These are phyloP conservation scores for Saturnispora sanitii DNA, from an alignment of 805 yeast genomes.

Conservation along the genomic window DNA sequence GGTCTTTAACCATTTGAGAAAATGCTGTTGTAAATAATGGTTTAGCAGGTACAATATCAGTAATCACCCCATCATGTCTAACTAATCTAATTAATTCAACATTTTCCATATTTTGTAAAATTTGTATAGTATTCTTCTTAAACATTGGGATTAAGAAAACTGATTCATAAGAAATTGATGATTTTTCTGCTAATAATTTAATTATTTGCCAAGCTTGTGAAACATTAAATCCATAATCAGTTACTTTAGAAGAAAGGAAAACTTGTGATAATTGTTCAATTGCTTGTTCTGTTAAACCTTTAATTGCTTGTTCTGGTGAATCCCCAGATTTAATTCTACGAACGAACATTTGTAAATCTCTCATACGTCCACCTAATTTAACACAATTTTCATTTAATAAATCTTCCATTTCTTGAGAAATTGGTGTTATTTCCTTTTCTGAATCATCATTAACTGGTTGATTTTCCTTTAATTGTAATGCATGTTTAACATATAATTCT, in stretches of 20 bases:
- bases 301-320: conserved; percentile 60
- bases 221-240: conserved; percentile 42
- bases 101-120: conserved; percentile 65
- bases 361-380: conserved; percentile 91
- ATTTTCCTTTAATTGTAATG: conserved; percentile 29
- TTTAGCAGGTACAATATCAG: conserved; percentile 63
- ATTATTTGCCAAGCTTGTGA: conserved; percentile 87
- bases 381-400: conserved; percentile 48
- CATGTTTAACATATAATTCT: conserved; percentile 53
- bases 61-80: conserved; percentile 69
- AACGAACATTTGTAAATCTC: conserved; percentile 83
- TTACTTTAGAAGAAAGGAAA: conserved; percentile 39
- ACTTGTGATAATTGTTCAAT: conserved; percentile 83
- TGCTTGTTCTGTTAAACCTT: conserved; percentile 74
- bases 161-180: conserved; percentile 39
- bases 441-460: conserved; percentile 16
- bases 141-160: conserved; percentile 50
- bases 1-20: conserved; percentile 48
- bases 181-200: conserved; percentile 45
- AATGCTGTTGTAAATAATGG: conserved; percentile 83
- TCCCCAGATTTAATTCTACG: conserved; percentile 88
- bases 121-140: conserved; percentile 43
- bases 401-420: conserved; percentile 14
- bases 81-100: conserved; percentile 62
- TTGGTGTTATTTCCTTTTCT: neutral